A percentile compares a stretch with the other conserved stretches of the same genome.
Conservation (phyloP, 805 yeast species). For the Cyberlindnera japonica region DNA sequence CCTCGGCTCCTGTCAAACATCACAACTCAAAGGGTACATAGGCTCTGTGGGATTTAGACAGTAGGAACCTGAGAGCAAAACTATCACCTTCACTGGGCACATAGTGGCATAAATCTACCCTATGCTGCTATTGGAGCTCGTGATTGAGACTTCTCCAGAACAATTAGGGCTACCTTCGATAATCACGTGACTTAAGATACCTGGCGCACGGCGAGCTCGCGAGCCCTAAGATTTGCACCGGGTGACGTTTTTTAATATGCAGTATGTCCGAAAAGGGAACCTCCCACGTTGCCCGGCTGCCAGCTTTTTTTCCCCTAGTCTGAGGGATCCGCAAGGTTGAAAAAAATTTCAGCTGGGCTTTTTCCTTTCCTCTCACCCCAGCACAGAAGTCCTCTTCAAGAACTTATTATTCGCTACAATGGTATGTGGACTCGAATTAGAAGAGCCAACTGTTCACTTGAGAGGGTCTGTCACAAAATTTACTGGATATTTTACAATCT, state of each 20-base stretch:
- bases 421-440: slow-evolving; percentile 29
- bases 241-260: not conserved
- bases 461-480: too few relatives aligned
- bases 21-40: too few relatives aligned
- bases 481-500: not conserved
- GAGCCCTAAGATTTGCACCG: slow-evolving; percentile 2
- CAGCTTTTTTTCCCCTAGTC: not conserved
- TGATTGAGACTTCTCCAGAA: too few relatives aligned
- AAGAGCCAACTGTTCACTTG: slow-evolving; percentile 18
- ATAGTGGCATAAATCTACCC: too few relatives aligned
- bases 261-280: not conserved
- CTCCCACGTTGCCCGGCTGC: not conserved
- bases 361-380: slow-evolving; percentile 3
- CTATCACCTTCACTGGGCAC: too few relatives aligned
- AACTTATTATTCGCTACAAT: slow-evolving; percentile 10
- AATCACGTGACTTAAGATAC: slow-evolving; percentile 1
- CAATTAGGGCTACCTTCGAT: not conserved
- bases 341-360: slow-evolving; percentile 12
- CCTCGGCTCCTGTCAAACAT: too few relatives aligned
- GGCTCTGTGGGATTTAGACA: too few relatives aligned
- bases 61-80: too few relatives aligned
- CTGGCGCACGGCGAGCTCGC: too few relatives aligned
- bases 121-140: too few relatives aligned
- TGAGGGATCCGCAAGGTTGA: slow-evolving; percentile 1
- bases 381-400: not conserved